phyloP scores from a whole-genome alignment of 805 yeast species.

The Candida tammaniensis region DNA sequence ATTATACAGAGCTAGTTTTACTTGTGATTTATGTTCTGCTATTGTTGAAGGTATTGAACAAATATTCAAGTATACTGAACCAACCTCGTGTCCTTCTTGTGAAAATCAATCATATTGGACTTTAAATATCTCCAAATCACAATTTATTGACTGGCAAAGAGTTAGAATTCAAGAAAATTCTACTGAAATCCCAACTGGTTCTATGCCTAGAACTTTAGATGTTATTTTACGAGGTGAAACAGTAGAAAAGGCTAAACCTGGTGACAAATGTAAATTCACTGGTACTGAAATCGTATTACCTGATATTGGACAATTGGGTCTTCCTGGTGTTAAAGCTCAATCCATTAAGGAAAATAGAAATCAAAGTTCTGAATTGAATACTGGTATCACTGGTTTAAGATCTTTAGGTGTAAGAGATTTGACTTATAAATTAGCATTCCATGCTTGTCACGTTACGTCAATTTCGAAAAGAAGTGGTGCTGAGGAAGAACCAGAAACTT shows the following conservation, averaged over 20 bases:
- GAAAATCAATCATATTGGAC: slow-evolving; percentile 86
- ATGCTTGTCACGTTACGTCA: slow-evolving; percentile 87
- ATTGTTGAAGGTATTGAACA: slow-evolving; percentile 89
- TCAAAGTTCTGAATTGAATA: slow-evolving; percentile 67
- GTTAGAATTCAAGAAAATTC: slow-evolving; percentile 94
- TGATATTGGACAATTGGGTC: slow-evolving; percentile 87
- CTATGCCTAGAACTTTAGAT: slow-evolving; percentile 97
- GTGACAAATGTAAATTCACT: slow-evolving; percentile 89
- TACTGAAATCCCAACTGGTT: slow-evolving; percentile 95
- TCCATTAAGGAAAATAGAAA: slow-evolving; percentile 64
- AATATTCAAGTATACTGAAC: slow-evolving; percentile 89
- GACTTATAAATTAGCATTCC: slow-evolving; percentile 86
- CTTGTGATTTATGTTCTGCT: slow-evolving; percentile 86
- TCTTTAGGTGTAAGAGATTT: slow-evolving; percentile 92
- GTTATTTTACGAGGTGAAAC: slow-evolving; percentile 90
- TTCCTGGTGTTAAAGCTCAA: slow-evolving; percentile 92
- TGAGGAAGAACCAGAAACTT: slow-evolving; percentile 21
- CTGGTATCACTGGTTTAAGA: slow-evolving; percentile 87
- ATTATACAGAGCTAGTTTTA: slow-evolving; percentile 78
- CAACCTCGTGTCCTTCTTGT: slow-evolving; percentile 88
- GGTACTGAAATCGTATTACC: slow-evolving; percentile 96
- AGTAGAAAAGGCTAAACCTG: slow-evolving; percentile 96
- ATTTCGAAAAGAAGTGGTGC: slow-evolving; percentile 33
- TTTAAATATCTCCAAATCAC: slow-evolving; percentile 75
- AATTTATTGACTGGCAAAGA: slow-evolving; percentile 94